phyloP scores from a whole-genome alignment of 208 protist species.

The Wallacemonas sp. region DNA sequence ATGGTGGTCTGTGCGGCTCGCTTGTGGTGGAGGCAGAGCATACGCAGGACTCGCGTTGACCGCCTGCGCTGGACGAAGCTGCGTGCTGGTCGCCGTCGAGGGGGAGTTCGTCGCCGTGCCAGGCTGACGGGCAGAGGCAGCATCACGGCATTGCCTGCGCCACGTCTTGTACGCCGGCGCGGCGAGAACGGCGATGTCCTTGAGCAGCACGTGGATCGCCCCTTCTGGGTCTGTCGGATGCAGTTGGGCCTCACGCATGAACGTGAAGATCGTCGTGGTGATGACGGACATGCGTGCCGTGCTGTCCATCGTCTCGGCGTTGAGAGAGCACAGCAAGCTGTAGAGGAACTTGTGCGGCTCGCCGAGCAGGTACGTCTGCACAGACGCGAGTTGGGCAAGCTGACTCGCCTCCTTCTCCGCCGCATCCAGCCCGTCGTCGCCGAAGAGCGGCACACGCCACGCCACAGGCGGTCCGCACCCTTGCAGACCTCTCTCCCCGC shows the following conservation, averaged over 20 bases:
- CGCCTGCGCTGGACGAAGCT: neutral
- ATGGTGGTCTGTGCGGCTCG: neutral
- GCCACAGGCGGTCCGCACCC: conserved; percentile 35
- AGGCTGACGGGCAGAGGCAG: neutral
- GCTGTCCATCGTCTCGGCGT: conserved; percentile 66
- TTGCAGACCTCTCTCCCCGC: conserved; percentile 33
- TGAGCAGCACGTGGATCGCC: conserved; percentile 26
- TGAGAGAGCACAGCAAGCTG: conserved; percentile 50
- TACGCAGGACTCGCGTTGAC: neutral
- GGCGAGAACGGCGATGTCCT: conserved; percentile 38
- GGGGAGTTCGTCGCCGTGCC: neutral
- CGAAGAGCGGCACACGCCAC: conserved; percentile 32
- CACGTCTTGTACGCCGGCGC: conserved; percentile 34
- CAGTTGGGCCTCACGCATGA: conserved; percentile 55
- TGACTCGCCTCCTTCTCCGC: neutral
- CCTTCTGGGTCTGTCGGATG: conserved; percentile 19
- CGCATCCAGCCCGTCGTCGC: conserved; percentile 4
- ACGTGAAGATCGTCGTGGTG: conserved; percentile 69
- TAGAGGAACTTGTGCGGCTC: conserved; percentile 78
- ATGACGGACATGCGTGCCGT: conserved; percentile 66
- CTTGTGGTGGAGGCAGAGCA: neutral
- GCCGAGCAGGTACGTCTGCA: conserved; percentile 42
- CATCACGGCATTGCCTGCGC: conserved; percentile 15
- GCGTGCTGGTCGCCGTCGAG: conserved; percentile 3
- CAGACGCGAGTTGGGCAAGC: conserved; percentile 32